Evolutionary conservation across 2,329 filamentous ascomycete genomes (phyloP).

Genomic region (Diaporthe eres): DNA sequence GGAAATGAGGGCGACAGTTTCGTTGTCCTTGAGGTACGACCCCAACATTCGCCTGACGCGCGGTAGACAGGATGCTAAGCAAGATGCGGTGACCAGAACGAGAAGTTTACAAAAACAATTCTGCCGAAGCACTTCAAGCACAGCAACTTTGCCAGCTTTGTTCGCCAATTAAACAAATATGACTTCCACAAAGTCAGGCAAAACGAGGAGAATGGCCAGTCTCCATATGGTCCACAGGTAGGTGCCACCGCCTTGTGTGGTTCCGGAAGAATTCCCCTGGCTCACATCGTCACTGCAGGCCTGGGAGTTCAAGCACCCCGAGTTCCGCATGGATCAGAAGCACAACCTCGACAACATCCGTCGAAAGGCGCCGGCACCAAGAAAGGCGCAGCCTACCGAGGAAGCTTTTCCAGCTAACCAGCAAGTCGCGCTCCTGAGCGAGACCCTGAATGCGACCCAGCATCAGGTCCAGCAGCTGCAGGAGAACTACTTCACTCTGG

Average conservation of each 20-base stretch:
- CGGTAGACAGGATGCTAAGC: slow-evolving; percentile 41
- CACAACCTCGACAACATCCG: slow-evolving; percentile 97
- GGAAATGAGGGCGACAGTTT: slow-evolving; percentile 96
- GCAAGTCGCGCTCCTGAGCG: slow-evolving; percentile 90
- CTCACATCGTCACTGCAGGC: slow-evolving; percentile 66
- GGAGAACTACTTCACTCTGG: slow-evolving; percentile 85
- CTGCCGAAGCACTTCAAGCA: slow-evolving; percentile 99
- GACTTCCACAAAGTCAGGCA: slow-evolving; percentile 98
- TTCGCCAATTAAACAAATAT: slow-evolving; percentile 96
- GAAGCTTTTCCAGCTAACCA: slow-evolving; percentile 83
- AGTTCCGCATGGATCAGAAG: slow-evolving; percentile 96
- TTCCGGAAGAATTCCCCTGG: slow-evolving; percentile 33
- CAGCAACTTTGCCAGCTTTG: slow-evolving; percentile 98
- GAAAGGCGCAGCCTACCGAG: slow-evolving; percentile 77
- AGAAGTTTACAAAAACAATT: slow-evolving; percentile 98
- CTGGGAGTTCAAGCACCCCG: slow-evolving; percentile 98
- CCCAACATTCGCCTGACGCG: slow-evolving; percentile 16
- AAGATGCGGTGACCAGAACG: slow-evolving; percentile 74
- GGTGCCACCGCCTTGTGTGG: slow-evolving; percentile 11
- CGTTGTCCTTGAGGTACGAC: slow-evolving; percentile 90
- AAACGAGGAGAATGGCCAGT: slow-evolving; percentile 87
- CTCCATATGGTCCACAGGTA: slow-evolving; percentile 85
- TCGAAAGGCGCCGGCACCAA: slow-evolving; percentile 91
- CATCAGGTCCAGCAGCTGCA: slow-evolving; percentile 92
- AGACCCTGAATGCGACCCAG: slow-evolving; percentile 89